Conservation (phyloP, 2,329 filamentous ascomycete genomes). For the Intubia oerlemansii region DNA sequence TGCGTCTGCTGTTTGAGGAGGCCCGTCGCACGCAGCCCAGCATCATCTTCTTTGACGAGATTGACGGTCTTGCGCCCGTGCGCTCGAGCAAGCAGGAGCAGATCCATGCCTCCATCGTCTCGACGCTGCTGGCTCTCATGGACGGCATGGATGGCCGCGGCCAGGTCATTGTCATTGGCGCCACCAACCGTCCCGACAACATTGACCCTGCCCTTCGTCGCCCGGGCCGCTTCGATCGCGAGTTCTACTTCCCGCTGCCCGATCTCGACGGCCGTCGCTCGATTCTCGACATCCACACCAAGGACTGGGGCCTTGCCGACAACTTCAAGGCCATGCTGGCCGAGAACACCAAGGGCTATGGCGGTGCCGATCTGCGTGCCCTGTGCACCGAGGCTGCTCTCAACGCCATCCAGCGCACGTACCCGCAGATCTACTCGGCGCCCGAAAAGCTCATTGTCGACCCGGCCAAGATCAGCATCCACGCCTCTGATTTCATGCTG, state of each 20-base stretch:
- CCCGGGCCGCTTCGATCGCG: slow-evolving; percentile 85
- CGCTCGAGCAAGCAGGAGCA: slow-evolving; percentile 97
- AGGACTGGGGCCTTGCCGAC: slow-evolving; percentile 68
- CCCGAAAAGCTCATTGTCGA: slow-evolving; percentile 80
- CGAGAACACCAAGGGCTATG: slow-evolving; percentile 76
- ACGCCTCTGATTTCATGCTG: slow-evolving; percentile 91
- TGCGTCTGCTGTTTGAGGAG: slow-evolving; percentile 85
- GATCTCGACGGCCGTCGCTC: slow-evolving; percentile 58
- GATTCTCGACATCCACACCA: slow-evolving; percentile 89
- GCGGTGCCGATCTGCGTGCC: slow-evolving; percentile 82
- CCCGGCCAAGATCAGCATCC: slow-evolving; percentile 61
- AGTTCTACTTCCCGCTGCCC: slow-evolving; percentile 94
- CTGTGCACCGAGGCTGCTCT: slow-evolving; percentile 90
- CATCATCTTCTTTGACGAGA: slow-evolving; percentile 99
- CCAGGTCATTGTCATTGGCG: slow-evolving; percentile 94
- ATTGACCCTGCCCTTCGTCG: slow-evolving; percentile 89
- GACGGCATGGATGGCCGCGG: slow-evolving; percentile 97
- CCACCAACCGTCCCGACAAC: slow-evolving; percentile 92
- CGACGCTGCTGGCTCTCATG: slow-evolving; percentile 83
- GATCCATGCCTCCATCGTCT: slow-evolving; percentile 94
- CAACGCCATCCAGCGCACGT: slow-evolving; percentile 87
- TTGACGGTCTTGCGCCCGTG: slow-evolving; percentile 88
- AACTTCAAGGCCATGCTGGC: slow-evolving; percentile 69
- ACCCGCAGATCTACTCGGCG: slow-evolving; percentile 87
- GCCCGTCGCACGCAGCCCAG: slow-evolving; percentile 89